Evolutionary conservation across 805 yeast genomes (phyloP), one percentile per base, ranked within the genome.

Genomic region (Monosporozyma aerobia): DNA sequence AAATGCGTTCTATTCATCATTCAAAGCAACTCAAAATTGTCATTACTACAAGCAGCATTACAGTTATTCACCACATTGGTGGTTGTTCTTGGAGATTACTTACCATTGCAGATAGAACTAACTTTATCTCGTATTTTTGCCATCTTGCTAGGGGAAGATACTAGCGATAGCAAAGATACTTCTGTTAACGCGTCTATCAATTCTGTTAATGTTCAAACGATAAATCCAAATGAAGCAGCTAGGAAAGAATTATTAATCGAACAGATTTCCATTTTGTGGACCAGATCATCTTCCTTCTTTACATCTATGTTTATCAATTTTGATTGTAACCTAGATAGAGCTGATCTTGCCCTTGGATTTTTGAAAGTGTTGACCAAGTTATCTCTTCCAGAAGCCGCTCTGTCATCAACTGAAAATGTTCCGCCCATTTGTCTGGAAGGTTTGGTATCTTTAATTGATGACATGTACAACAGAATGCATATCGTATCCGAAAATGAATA

Each of bases 391-490:
- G 96, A 90, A 63, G 79, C 92, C 10, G 95, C 97, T 0, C 60
- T 76, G 9, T 73, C 77, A 59, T 83, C 95, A 0, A 87, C 96
- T 0, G 87, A 86, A 41, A 84, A 80, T 61, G 95, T 92, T 1
- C 98, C 99, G 0, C 97, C 98, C 0, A 78, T 90, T 7, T 92
- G 98, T 61, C 73, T 94, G 50, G 98, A 94, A 61, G 96, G 97
- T 1, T 67, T 94, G 2, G 72, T 92, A 23, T 77, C 87, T 2
- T 81, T 85, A 52, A 73, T 90, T 44, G 78, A 80, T 53, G 82
- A 83, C 14, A 73, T 87, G 47, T 77, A 78, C 57, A 80, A 63
- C 63, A 79, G 56, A 71, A 74, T 69, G 46, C 60, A 48, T 64
- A 50, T 47, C 7, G 53, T 59, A 14, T 54, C 55, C 22, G 55